Evolutionary conservation across 2,329 filamentous ascomycete species (phyloP), one percentile per base, ranked within the genome.

Genomic region (Penicillium sp.): DNA sequence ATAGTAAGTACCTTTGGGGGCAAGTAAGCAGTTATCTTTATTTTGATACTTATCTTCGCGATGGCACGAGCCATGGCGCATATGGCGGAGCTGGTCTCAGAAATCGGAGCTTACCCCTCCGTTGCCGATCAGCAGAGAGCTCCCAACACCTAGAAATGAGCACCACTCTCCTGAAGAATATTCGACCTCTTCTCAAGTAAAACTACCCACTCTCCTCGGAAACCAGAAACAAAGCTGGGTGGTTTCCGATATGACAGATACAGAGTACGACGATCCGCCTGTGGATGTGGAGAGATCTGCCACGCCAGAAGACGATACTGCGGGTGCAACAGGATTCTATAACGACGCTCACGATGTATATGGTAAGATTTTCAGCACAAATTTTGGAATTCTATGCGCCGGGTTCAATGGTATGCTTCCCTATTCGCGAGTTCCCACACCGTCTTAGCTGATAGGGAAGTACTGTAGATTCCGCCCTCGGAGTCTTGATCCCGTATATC

Each of bases 401-500:
- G 67, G 69, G 8, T 49, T 70, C 52, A 70, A 70, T 45, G 67
- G 69, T 70, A 64, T 7, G 44, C 47, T 21, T 13, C 7, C 21
- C 9, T 7, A 7, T 47, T n/a, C 45, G 17, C 45, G 7, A 19
- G 45, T 47, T 47, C 17, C 17, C 21, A 8, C 21, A 26, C 35
- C 35, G 1, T 11, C 35, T 11, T 41, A 41, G 15, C 35, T 26
- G 17, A 13, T 41, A 41, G 35, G 26, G 26, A 26, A 46, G 38
- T 46, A 51, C 47, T 29, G 17, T 30, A 70, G 69, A 70, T 19
- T 66, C 69, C 29, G 62, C 65, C 15, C 64, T 66, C n/a, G 69
- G 69, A 6, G 66, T 69, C 21, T 61, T 69, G 23, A 70, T 70
- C 41, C 69, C 69, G 8, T 70, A 70, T 49, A 65, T 70, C 45